Conservation (phyloP, 2,329 filamentous ascomycete species). For the Aureobasidium namibiae region DNA sequence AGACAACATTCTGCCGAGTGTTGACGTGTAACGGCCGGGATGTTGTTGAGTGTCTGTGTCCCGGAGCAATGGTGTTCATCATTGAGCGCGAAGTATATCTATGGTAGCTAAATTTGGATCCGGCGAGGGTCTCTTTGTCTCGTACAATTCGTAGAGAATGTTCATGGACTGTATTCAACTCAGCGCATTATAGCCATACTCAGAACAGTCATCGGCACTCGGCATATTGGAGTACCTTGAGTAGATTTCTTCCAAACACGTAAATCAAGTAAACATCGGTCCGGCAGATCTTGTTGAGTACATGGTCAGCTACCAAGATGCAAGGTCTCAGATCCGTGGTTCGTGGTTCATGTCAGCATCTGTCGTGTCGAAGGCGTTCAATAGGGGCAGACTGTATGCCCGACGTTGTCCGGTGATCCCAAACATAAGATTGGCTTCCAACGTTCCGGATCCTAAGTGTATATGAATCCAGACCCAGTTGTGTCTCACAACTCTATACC, state of each 20-base stretch:
- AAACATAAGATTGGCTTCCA: not conserved
- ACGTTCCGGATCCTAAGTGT: not conserved
- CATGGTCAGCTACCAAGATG: not conserved
- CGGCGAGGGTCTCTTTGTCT: too few species aligned
- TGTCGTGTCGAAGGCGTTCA: not conserved
- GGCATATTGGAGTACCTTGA: not conserved
- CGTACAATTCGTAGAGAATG: too few species aligned
- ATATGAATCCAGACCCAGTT: not conserved
- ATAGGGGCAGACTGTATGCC: not conserved
- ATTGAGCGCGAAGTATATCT: not conserved
- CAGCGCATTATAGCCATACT: not conserved
- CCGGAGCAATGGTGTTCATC: not conserved
- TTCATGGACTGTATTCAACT: not conserved
- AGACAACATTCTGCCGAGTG: not conserved
- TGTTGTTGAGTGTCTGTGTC: not conserved
- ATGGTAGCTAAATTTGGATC: not conserved
- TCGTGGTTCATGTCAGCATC: not conserved
- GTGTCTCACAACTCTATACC: not conserved
- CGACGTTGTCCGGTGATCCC: not conserved
- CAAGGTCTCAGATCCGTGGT: not conserved
- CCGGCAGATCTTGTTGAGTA: not conserved
- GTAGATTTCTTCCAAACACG: not conserved
- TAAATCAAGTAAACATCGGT: not conserved
- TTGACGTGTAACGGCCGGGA: not conserved
- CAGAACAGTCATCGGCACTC: not conserved